phyloP scores from a whole-genome alignment of 495 filamentous ascomycete genomes.

The Talaromyces wortmannii region DNA sequence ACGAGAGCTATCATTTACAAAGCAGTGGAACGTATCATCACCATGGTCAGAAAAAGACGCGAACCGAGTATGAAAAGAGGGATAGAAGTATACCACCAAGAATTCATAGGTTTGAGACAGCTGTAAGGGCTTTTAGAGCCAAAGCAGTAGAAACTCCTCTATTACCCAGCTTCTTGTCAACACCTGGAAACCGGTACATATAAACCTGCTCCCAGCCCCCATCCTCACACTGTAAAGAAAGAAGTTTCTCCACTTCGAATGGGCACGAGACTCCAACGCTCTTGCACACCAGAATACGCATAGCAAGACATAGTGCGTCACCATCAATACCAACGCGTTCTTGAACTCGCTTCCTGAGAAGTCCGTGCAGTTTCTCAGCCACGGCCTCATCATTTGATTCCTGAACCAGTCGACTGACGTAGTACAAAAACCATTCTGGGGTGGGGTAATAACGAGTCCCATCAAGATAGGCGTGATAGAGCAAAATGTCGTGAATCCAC shows the following conservation, averaged over 20 bases:
- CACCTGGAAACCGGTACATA: constrained; percentile 4
- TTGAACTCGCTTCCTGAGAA: constrained; percentile 5
- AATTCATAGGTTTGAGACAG: too few relatives aligned
- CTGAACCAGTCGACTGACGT: constrained; percentile 2
- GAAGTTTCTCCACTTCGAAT: constrained; percentile 85
- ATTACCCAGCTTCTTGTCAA: constrained; percentile 3
- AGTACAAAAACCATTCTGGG: constrained; percentile 15
- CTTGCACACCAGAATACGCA: constrained; percentile 11
- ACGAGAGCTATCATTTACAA: too few relatives aligned
- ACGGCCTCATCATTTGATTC: not conserved
- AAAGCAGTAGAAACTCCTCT: constrained; percentile 8
- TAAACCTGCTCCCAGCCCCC: constrained; percentile 8
- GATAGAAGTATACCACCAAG: too few relatives aligned
- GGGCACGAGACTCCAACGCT: constrained; percentile 1
- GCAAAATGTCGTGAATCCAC: constrained; percentile 11
- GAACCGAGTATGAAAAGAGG: too few relatives aligned
- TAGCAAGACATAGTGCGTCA: constrained; percentile 9
- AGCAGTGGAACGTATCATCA: too few relatives aligned
- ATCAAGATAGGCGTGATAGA: constrained; percentile 12
- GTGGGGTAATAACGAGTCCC: constrained; percentile 16
- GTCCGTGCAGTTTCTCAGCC: not conserved
- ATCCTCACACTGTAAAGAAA: constrained; percentile 59
- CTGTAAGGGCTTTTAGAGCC: constrained; percentile 2
- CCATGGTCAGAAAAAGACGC: too few relatives aligned
- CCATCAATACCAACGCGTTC: constrained; percentile 7